Base-by-base conservation (phyloP, 2,329 filamentous ascomycete genomes). In the Neocatenulostroma microsporum region DNA sequence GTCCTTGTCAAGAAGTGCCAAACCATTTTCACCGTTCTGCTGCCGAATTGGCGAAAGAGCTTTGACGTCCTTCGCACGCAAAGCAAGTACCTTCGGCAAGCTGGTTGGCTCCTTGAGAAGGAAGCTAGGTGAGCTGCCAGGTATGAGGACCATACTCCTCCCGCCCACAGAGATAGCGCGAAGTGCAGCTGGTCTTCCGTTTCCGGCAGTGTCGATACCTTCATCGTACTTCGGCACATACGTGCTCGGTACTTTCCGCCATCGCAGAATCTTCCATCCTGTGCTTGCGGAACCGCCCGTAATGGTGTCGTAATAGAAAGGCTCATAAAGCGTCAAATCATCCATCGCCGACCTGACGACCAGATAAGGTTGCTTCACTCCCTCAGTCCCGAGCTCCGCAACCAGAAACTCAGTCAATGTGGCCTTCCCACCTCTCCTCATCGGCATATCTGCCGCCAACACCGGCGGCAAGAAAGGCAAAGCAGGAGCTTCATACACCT, bases 291-390 rank as follows among this genome's bases (percentile, higher is more conserved):
- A n/a, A n/a, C n/a, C n/a, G 15, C 27, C 11, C 11, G 30, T 34
- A 10, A 13, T 19, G 10, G 21, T 11, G 17, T 9, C 20, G 65
- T 65, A 56, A 27, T 75, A 70, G 49, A 86, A 82, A 2, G 89
- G 87, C 56, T 91, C 79, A 57, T 96, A 98, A 30, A 96, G 73
- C 9, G 82, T 82, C 21, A 96, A 65, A 54, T 96, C 88, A 46
- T 94, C 82, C 41, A 77, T 80, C 8, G 75, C 72, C 32, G 86
- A 85, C 34, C 89, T 83, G 19, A 88, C 67, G 49, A 96, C 80
- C 14, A 98, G 68, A 57, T 94, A 85, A 5, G 89, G 86, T 3
- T 74, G 76, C 42, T 74, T 78, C 15, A 72, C 70, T 8, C 76
- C 77, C 4, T 70, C 63, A 53, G 94, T 85, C 18, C 91, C 91